Evolutionary conservation across 352 stramenopile genomes (phyloP), one percentile per base, ranked within the genome.

Genomic region (Labyrinthula sp.): DNA sequence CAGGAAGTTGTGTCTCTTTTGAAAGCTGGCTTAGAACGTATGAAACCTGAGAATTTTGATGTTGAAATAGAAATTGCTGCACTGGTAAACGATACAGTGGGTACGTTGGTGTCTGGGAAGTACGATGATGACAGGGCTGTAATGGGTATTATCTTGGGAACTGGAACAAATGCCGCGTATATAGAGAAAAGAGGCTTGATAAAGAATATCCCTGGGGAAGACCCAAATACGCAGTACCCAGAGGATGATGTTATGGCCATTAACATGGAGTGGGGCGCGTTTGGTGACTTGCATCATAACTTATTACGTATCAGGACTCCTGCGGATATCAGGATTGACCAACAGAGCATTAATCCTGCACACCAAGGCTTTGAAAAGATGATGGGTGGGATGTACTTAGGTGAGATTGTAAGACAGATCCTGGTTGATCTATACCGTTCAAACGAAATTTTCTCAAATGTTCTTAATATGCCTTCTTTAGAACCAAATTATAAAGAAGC

Each of bases 181-280:
- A 45, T 61, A 4, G 60, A 67, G 34, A 47, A 55, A 2, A 39
- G 40, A 14, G 56, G 48, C 10, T 50, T 49, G 22, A 63, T 67
- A 15, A 30, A 10, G 9, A 67, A 65, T 38, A 34, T 38, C n/a
- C 21, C 40, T 8, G 23, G 14, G 17, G 29, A 57, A 12, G 43
- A 52, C 15, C 7, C 37, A 15, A 31, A 35, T 35, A 18, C 14
- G 5, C 33, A 18, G 12, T 39, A 22, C n/a, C 38, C 37, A 20
- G 30, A 56, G 8, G n/a, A n/a, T n/a, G n/a, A n/a, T n/a, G n/a
- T n/a, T n/a, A 63, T 65, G 50, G 54, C 67, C 29, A 63, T 67
- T 30, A 66, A 67, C 48, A 67, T 54, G 21, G 60, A 67, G 55
- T 67, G 60, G 38, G 60, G 60, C n/a, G 56, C 37, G 26, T 63